phyloP scores from a whole-genome alignment of 1,284 basidiomycete genomes.

The Sanguinoderma infundibulare region DNA sequence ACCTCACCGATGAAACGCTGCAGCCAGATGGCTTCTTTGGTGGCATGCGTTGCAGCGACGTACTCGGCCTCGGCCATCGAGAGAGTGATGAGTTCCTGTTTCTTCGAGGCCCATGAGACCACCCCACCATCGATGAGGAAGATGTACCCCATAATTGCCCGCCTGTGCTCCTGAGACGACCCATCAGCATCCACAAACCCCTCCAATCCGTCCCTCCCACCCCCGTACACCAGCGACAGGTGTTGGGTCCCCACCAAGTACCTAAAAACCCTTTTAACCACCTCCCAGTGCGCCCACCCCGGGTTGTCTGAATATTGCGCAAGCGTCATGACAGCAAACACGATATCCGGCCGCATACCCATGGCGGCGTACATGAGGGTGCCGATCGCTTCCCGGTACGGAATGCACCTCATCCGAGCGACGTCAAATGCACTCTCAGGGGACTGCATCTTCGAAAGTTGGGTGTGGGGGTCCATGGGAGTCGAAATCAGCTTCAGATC shows the following conservation, averaged over 20 bases:
- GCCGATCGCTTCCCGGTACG: constrained; percentile 8
- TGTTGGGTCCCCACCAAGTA: constrained; percentile 18
- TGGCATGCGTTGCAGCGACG: constrained; percentile 31
- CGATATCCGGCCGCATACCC: constrained; percentile 18
- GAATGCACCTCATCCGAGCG: constrained; percentile 10
- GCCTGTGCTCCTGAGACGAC: constrained; percentile 23
- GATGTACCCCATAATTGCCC: constrained; percentile 36
- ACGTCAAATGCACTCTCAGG: constrained; percentile 2
- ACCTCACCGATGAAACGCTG: constrained; percentile 24
- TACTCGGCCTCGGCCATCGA: constrained; percentile 12
- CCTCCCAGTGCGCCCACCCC: too few species aligned
- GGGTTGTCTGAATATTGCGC: constrained; percentile 4
- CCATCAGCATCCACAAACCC: constrained; percentile 16
- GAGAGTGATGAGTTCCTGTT: constrained; percentile 32
- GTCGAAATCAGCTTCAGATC: constrained; percentile 32
- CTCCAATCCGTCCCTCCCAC: not conserved
- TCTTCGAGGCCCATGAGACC: constrained; percentile 38
- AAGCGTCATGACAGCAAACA: constrained; percentile 7
- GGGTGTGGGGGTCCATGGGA: constrained; percentile 22
- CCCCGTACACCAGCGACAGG: not conserved
- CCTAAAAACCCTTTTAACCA: constrained; percentile 18
- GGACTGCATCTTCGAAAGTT: constrained; percentile 19
- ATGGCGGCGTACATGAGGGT: constrained; percentile 16
- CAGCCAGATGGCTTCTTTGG: constrained; percentile 31
- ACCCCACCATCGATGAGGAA: constrained; percentile 31